Evolutionary conservation across 148 eudicot species (phyloP).

Genomic region (Cornus florida): DNA sequence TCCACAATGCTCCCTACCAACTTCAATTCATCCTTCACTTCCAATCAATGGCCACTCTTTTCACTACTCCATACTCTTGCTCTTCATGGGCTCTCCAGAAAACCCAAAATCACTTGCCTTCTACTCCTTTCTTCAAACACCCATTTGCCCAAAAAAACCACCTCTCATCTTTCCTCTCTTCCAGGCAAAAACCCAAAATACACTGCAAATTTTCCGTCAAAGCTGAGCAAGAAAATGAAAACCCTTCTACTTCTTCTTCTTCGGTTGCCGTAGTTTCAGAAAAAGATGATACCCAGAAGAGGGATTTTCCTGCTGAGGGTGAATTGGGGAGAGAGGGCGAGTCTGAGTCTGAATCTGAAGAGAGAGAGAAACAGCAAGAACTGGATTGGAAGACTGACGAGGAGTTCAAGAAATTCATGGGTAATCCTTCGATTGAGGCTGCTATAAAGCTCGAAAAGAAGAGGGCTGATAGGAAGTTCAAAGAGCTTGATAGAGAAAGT

Average conservation of each 20-base stretch:
- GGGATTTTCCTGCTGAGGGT: slow-evolving; percentile 10
- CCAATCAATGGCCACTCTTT: slow-evolving; percentile 12
- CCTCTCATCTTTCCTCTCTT: no score
- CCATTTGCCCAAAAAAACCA: no score
- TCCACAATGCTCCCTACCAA: slow-evolving; percentile 2
- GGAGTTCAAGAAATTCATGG: slow-evolving; percentile 97
- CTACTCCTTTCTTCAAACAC: no score
- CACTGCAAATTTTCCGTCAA: no score
- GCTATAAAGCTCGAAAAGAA: slow-evolving; percentile 96
- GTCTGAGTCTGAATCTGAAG: slow-evolving; percentile 27
- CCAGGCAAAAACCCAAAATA: no score
- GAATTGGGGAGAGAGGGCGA: slow-evolving; percentile 15
- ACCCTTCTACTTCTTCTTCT: slow-evolving; percentile 15
- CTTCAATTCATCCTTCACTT: not conserved
- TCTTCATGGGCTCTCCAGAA: no score
- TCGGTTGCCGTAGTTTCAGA: slow-evolving; percentile 35
- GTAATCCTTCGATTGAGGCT: slow-evolving; percentile 93
- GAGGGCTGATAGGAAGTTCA: slow-evolving; percentile 85
- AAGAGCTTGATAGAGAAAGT: slow-evolving; percentile 73
- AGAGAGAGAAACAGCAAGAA: slow-evolving; percentile 54
- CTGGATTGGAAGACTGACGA: slow-evolving; percentile 90
- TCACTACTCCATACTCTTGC: not conserved
- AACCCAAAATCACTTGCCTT: no score
- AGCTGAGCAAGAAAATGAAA: no score
- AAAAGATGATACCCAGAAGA: slow-evolving; percentile 34